Evolutionary conservation across 192 early-diverging fungal species (phyloP).

Genomic region (Podila horticola): DNA sequence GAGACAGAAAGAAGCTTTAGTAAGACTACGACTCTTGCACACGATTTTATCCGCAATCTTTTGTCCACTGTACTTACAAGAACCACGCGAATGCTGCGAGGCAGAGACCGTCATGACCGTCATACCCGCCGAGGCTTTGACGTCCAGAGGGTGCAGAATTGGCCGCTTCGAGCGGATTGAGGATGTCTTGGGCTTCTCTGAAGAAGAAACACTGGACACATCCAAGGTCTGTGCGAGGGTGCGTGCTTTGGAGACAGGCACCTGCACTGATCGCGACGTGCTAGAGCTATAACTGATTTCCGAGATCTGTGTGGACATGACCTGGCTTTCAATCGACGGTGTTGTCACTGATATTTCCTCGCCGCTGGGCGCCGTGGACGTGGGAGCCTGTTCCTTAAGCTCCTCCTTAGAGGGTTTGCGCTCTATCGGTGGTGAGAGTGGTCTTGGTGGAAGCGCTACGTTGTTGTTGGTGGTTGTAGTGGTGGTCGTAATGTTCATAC

Average conservation of each 20-base stretch:
- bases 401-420: background rate
- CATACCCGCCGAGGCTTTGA: slow-evolving; percentile 25
- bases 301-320: slow-evolving; percentile 42
- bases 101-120: slow-evolving; percentile 15
- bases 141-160: slow-evolving; percentile 24
- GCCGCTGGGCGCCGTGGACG: background rate
- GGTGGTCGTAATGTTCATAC: background rate
- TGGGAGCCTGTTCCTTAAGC: background rate
- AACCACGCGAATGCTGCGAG: slow-evolving; percentile 20
- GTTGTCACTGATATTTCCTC: background rate
- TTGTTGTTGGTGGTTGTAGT: background rate
- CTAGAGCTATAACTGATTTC: slow-evolving; percentile 9
- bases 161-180: slow-evolving; percentile 8
- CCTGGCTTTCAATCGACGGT: slow-evolving; percentile 34
- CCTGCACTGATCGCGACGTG: background rate
- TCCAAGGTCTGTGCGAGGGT: background rate
- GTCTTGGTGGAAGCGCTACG: background rate
- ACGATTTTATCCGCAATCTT: background rate
- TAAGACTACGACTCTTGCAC: no score
- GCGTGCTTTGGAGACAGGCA: background rate
- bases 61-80: slow-evolving; percentile 3
- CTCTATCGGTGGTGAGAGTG: background rate
- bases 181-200: slow-evolving; percentile 10
- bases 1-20: no score
- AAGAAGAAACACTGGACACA: background rate